Base-by-base conservation (phyloP, 148 eudicot genomes). In the Tetragonia tetragonoides region DNA sequence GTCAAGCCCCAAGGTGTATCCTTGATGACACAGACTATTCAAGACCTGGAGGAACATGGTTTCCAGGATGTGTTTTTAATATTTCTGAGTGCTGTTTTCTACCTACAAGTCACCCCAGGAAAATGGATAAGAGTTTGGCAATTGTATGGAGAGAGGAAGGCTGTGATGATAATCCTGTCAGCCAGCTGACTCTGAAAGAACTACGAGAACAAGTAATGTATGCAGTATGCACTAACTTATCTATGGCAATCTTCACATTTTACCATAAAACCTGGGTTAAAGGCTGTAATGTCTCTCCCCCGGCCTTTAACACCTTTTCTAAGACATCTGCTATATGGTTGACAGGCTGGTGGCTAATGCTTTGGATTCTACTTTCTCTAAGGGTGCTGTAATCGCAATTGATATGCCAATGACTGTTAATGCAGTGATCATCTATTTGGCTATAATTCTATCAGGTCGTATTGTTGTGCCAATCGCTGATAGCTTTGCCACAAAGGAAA, bases 351-450 rank as follows among this genome's bases (percentile, higher is more conserved):
- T 95, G 72, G 97, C 99, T 68, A 87, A 86, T 85, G 93, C 97
- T 71, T 79, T 93, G 81, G 94, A 87, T 80, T 69, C 82, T 68
- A 80, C 84, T 72, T 95, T 95, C 78, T 83, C 86, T 21, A 91
- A 86, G 86, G 97, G 97, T 75, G 97, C 86, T 82, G 84, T 91
- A 37, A 93, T 95, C 83, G 99, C 97, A 74, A 88, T 95, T 82
- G 99, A 85, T 81, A 95, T 95, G 99, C 97, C 93, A 38, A 95
- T 95, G 99, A 95, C 97, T 2, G 89, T 77, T 59, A 87, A 75
- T 83, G 97, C 99, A 38, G 97, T 95, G 64, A 86, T 95, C 85
- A 85, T 91, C 74, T 95, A 95, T 80, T 82, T 95, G 85, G 97
- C 97, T 3, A 87, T 91, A 63, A 77, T 95, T 77, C 87, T 90